Percentiles rank a stretch among this genome's conserved stretches.
phyloP scores from a whole-genome alignment of 202 grass and related monocot species.

The Tripidium arundinaceum region DNA sequence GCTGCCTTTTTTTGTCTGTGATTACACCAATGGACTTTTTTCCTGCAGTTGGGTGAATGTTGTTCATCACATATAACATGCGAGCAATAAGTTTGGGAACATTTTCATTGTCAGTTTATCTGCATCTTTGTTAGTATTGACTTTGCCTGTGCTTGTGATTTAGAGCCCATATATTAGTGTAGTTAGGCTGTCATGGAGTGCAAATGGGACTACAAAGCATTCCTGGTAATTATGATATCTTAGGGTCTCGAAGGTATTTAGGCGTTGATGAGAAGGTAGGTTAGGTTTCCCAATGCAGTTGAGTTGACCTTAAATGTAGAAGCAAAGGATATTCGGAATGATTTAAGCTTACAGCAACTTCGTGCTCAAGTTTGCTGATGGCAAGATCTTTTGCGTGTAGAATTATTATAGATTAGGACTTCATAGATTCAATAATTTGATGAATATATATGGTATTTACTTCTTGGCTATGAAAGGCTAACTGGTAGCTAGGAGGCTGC shows the following conservation, averaged over 20 bases:
- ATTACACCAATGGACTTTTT: background rate
- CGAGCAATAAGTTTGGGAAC: too few relatives aligned
- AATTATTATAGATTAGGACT: background rate
- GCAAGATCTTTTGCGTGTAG: background rate
- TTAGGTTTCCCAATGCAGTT: slow-evolving; percentile 13
- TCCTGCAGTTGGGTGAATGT: background rate
- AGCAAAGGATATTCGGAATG: slow-evolving; percentile 5
- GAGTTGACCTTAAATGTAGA: slow-evolving; percentile 7
- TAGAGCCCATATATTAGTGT: background rate
- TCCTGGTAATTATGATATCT: background rate
- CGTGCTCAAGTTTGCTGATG: background rate
- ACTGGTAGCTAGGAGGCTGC: background rate
- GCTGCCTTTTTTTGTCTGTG: background rate
- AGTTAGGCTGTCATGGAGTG: background rate
- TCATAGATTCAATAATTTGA: slow-evolving; percentile 6
- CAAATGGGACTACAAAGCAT: background rate
- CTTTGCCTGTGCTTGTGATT: background rate
- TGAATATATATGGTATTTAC: background rate
- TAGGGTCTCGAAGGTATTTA: background rate
- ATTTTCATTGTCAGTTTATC: too few relatives aligned
- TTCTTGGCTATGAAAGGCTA: background rate
- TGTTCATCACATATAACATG: background rate
- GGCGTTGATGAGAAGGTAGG: background rate
- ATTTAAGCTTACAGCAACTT: background rate
- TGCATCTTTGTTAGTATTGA: too few relatives aligned